Evolutionary conservation across 1,284 basidiomycete species (phyloP).

Genomic region (Sphagnurus paluster): DNA sequence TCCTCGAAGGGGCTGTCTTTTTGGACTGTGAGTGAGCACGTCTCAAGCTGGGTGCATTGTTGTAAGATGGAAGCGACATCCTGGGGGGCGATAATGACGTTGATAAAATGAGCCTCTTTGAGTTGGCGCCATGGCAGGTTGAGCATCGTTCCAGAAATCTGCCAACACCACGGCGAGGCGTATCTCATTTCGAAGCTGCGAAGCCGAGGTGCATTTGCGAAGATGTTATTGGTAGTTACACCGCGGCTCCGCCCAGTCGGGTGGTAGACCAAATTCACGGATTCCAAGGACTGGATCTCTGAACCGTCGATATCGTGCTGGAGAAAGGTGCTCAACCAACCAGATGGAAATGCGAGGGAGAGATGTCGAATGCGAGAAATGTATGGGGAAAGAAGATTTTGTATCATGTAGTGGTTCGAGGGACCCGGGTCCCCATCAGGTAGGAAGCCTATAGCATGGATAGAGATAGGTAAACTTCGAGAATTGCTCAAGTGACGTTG

Average conservation of each 20-base stretch:
- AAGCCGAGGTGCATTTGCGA: constrained; percentile 6
- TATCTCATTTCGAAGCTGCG: constrained; percentile 9
- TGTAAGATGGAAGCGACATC: constrained; percentile 8
- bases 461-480: constrained; percentile 3
- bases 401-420: not conserved
- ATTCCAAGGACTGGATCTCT: constrained; percentile 6
- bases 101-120: constrained; percentile 9
- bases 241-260: not conserved
- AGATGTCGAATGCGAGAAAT: constrained; percentile 8
- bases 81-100: constrained; percentile 4
- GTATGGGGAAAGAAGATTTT: constrained; percentile 6
- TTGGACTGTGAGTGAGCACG: constrained; percentile 9
- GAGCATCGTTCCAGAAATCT: not conserved
- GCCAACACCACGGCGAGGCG: constrained; percentile 1
- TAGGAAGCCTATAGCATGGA: constrained; percentile 2
- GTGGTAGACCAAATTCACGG: constrained; percentile 10
- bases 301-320: not conserved
- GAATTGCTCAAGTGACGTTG: constrained; percentile 10
- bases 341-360: constrained; percentile 11
- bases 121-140: constrained; percentile 14
- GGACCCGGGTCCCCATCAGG: not conserved
- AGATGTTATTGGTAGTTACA: constrained; percentile 1
- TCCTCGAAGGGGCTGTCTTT: constrained; percentile 5
- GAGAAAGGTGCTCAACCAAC: constrained; percentile 11
- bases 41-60: constrained; percentile 6